Evolutionary conservation across 1,284 basidiomycete species (phyloP).

Genomic region (Papiliotrema fonsecae): DNA sequence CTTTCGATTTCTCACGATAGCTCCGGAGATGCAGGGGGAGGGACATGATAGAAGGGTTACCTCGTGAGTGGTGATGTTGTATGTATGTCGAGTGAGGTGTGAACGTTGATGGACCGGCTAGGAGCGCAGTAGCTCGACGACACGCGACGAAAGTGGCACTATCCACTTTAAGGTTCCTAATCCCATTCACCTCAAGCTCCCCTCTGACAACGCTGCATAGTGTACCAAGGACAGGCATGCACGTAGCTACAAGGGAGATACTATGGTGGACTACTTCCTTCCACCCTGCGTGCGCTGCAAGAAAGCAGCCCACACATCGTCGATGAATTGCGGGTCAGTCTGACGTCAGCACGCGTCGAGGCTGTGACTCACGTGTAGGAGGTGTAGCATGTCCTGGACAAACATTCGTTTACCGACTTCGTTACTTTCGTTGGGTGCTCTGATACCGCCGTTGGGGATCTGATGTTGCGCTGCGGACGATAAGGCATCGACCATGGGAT

Average conservation of each 20-base stretch:
- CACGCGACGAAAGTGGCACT: neutral
- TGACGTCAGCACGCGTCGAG: slow-evolving; percentile 1
- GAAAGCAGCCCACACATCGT: slow-evolving; percentile 16
- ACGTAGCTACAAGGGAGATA: slow-evolving; percentile 1
- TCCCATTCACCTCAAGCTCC: neutral
- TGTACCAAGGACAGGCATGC: neutral
- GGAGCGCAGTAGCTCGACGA: neutral
- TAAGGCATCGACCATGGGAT: neutral
- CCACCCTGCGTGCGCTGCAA: slow-evolving; percentile 10
- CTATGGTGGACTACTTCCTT: too few species aligned
- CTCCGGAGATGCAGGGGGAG: slow-evolving; percentile 66
- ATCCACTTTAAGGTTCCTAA: neutral
- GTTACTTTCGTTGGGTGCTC: neutral
- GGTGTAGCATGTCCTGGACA: slow-evolving; percentile 2
- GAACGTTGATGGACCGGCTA: neutral
- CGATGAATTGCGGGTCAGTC: slow-evolving; percentile 18
- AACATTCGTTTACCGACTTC: slow-evolving; percentile 5
- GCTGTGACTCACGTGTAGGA: slow-evolving; percentile 8
- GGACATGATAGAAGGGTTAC: slow-evolving; percentile 34
- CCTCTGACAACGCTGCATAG: neutral
- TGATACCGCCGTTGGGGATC: neutral
- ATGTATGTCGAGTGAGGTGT: neutral
- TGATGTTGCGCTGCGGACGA: neutral
- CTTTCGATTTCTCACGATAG: slow-evolving; percentile 85
- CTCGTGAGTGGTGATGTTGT: neutral